Evolutionary conservation across 345 rosid species (phyloP), one percentile per base, ranked within the genome.

Genomic region (Lepidium africanum): DNA sequence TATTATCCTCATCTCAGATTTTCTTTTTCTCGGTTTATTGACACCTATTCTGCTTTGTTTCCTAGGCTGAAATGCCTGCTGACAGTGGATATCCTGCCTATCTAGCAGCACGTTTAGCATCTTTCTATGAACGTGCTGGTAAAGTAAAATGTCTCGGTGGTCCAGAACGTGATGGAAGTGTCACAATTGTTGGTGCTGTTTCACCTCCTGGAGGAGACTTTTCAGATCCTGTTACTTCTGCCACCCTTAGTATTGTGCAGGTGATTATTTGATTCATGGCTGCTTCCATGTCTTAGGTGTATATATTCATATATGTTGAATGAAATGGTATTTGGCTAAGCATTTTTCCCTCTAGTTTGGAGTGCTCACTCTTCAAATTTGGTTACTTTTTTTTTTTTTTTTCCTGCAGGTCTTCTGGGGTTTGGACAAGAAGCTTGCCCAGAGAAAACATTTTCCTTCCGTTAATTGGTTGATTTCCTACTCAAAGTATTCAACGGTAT

Each of bases 51-150:
- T 56, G 5, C 41, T 79, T 77, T 80, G 51, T 63, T 41, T 79
- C 68, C 39, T 84, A 95, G 97, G 97, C 99, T 47, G 99, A 95
- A 84, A 95, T 95, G 99, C 99, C 99, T 78, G 99, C 99, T 16
- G 99, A 95, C 76, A 95, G 99, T 81, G 99, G 99, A 63, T 95
- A 95, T 82, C 99, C 99, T 69, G 99, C 99, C 71, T 95, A 95
- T 76, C 83, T 95, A 73, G 99, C 99, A 5, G 96, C 99, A 53
- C 95, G 99, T 80, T 77, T 95, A 51, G 99, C 99, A 19, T 95
- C 99, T 51, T 95, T 91, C 73, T 95, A 95, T 74, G 99, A 95
- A 41, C 97, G 99, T 75, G 99, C 97, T 66, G 99, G 99, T 65
- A 95, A 95, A 80, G 99, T 95, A 49, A 91, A 89, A 79, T 95